Evolutionary conservation across 768 basidiomycete species (phyloP).

Genomic region (Auriscalpium vulgare): DNA sequence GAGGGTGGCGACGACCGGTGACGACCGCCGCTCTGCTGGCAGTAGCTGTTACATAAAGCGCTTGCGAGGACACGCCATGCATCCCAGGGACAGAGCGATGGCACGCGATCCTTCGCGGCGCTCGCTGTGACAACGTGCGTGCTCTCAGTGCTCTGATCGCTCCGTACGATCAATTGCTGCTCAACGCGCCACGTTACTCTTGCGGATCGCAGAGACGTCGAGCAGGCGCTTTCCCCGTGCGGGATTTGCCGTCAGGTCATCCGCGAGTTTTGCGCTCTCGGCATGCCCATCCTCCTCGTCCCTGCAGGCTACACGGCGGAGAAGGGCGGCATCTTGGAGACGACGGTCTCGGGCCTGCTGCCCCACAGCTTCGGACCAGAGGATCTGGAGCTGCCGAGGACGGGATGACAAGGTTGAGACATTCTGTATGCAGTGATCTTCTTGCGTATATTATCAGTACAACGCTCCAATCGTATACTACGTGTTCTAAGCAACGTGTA

Average conservation of each 20-base stretch:
- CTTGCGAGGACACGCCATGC: too few relatives aligned
- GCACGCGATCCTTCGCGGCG: constrained; percentile 57
- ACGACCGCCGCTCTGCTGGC: too few relatives aligned
- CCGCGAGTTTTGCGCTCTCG: constrained; percentile 72
- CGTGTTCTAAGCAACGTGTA: too few relatives aligned
- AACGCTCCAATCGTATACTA: too few relatives aligned
- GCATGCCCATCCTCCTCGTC: constrained; percentile 67
- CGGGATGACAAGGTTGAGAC: background rate
- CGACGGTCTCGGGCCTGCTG: constrained; percentile 8
- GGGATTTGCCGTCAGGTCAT: constrained; percentile 91
- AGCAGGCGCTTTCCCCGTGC: constrained; percentile 69
- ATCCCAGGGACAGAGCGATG: constrained; percentile 82
- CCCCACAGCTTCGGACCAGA: constrained; percentile 14
- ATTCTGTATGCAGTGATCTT: too few relatives aligned
- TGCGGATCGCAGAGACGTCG: constrained; percentile 49
- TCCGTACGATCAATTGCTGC: background rate
- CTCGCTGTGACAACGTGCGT: constrained; percentile 77
- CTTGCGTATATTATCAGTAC: too few relatives aligned
- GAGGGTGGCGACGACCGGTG: too few relatives aligned
- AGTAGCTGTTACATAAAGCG: too few relatives aligned
- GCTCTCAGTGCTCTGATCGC: background rate
- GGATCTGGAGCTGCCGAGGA: constrained; percentile 9
- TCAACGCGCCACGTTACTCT: background rate
- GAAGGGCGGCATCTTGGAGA: constrained; percentile 5
- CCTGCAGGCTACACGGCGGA: constrained; percentile 45